Evolutionary conservation across 257 asterid genomes (phyloP).

Genomic region (Plantago major): DNA sequence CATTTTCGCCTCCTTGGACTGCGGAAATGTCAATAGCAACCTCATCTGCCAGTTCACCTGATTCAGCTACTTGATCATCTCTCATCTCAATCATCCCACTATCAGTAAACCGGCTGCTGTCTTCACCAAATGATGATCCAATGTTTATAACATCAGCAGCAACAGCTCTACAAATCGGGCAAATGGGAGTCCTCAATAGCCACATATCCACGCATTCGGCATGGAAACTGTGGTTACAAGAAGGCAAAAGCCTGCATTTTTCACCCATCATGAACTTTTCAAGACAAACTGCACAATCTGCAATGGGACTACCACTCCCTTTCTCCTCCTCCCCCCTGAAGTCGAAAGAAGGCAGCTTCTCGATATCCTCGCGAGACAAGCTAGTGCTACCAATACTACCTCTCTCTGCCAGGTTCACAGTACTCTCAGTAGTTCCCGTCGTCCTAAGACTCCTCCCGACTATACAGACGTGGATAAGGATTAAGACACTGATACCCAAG

Average conservation of each 20-base stretch:
- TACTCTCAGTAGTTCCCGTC: constrained; percentile 21
- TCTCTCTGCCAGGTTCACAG: constrained; percentile 28
- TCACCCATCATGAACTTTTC: constrained; percentile 51
- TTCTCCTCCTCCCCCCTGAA: constrained; percentile 45
- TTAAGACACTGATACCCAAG: constrained; percentile 38
- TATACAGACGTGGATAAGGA: constrained; percentile 57
- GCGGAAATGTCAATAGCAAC: background rate
- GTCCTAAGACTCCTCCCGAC: constrained; percentile 42
- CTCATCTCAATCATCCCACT: constrained; percentile 15
- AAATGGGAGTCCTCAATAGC: constrained; percentile 49
- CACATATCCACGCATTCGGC: constrained; percentile 68
- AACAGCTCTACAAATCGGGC: constrained; percentile 70
- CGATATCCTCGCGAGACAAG: constrained; percentile 71
- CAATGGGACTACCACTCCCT: constrained; percentile 31
- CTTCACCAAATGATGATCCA: constrained; percentile 18
- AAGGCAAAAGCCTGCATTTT: constrained; percentile 65
- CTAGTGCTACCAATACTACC: constrained; percentile 48
- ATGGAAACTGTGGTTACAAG: constrained; percentile 64
- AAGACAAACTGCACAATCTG: constrained; percentile 64
- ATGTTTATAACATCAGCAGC: constrained; percentile 14
- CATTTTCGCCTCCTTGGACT: background rate
- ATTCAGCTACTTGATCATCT: constrained; percentile 10
- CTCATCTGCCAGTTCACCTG: background rate
- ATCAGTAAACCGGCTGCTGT: constrained; percentile 14
- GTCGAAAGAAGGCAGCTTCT: constrained; percentile 67